Conservation (phyloP, 1,139 yeast genomes). For the Suhomyces chickasaworum region DNA sequence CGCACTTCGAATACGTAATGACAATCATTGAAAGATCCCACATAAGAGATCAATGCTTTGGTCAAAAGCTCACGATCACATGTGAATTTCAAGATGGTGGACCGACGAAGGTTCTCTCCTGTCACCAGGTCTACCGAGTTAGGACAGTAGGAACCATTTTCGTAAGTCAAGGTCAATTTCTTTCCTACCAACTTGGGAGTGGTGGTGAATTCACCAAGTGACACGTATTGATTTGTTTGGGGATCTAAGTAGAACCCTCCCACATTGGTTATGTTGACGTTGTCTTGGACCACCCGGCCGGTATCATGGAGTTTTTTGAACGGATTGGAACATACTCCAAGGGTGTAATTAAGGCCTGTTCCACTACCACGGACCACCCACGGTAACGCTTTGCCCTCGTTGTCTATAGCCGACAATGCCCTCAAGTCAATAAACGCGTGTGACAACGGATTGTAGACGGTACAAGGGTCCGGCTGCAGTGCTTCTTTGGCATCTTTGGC, state of each 20-base stretch:
- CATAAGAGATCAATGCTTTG: conserved; percentile 67
- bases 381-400: conserved; percentile 48
- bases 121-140: conserved; percentile 31
- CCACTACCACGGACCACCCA: conserved; percentile 77
- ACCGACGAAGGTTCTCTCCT: conserved; percentile 52
- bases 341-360: conserved; percentile 70
- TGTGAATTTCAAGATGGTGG: conserved; percentile 71
- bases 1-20: conserved; percentile 82
- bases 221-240: conserved; percentile 49
- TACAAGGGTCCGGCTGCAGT: conserved; percentile 47
- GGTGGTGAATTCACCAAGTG: conserved; percentile 66
- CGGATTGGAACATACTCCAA: conserved; percentile 77
- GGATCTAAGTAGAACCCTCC: conserved; percentile 71
- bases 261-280: conserved; percentile 49
- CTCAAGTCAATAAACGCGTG: conserved; percentile 59
- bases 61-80: conserved; percentile 77
- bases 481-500: conserved; percentile 19
- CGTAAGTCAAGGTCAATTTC: conserved; percentile 69
- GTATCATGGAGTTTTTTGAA: conserved; percentile 41
- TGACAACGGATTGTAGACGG: conserved; percentile 53
- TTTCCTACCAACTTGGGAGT: conserved; percentile 70
- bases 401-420: conserved; percentile 43
- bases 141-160: conserved; percentile 69
- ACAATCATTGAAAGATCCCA: conserved; percentile 76
- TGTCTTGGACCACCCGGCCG: conserved; percentile 34